Evolutionary conservation across 2,329 filamentous ascomycete genomes (phyloP), one percentile per base, ranked within the genome.

Genomic region (Sordariomycetes sp.): DNA sequence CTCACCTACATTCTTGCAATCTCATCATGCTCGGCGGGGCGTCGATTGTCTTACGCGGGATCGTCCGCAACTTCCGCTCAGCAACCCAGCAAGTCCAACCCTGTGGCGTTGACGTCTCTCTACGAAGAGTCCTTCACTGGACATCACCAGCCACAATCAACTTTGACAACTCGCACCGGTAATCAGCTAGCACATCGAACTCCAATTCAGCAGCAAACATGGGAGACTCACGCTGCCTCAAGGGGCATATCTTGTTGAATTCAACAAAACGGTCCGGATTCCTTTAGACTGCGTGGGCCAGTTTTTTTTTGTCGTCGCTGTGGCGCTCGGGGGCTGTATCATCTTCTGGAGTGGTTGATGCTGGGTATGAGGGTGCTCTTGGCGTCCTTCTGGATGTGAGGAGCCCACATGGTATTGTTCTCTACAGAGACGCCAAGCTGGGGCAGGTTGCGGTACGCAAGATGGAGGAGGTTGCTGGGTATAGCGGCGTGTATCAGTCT

Each of bases 301-400:
- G 42, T 58, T 75, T 2, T 71, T 71, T 12, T 63, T 66, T 1
- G 25, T 69, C 65, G 13, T 74, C 72, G 2, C 62, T 75, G 2
- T 75, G 66, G 59, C 62, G 72, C 2, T 73, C 69, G 13, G 72
- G 73, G 0, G 69, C 67, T 0, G 52, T 62, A n/a, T n/a, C n/a
- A n/a, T 1, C 57, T 75, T 15, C 72, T 10, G 72, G 72, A 1
- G 70, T 74, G 2, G 65, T 74, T 52, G 72, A 75, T 60, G 65
- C 66, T 24, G 73, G 72, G 2, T 75, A 75, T 59, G 62, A 70
- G 39, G 73, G 73, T 13, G 45, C 45, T 6, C 45, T 50, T 7
- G 45, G 45, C n/a, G 45, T 20, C 24, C n/a, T 50, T 50, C 45
- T 50, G 8, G 45, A 50, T 10, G 45, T 50, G n/a, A 50, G 22